Percentiles rank a stretch among this genome's conserved stretches.
Conservation (phyloP, 768 basidiomycete genomes). For the Harrya chromipes region DNA sequence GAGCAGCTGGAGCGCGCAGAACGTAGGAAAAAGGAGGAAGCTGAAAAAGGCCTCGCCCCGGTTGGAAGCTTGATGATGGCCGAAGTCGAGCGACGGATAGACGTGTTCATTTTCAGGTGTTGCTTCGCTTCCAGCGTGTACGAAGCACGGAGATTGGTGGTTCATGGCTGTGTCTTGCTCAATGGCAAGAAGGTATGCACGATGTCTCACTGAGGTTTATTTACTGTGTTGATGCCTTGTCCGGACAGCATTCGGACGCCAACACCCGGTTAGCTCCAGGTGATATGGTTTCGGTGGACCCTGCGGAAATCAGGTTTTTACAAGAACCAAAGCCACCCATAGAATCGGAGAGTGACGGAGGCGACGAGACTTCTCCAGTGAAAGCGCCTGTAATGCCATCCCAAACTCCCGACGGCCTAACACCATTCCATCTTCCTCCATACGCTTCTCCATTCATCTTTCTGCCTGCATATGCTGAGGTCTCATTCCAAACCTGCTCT, state of each 20-base stretch:
- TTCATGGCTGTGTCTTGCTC: conserved; percentile 82
- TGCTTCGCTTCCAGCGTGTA: conserved; percentile 90
- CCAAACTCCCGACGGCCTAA: conserved; percentile 34
- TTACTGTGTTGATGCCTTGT: neutral
- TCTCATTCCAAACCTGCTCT: conserved; percentile 85
- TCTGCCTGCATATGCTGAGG: conserved; percentile 88
- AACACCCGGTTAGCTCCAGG: conserved; percentile 90
- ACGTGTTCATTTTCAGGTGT: conserved; percentile 85
- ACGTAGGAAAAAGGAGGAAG: conserved; percentile 51
- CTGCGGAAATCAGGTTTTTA: conserved; percentile 73
- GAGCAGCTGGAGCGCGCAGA: conserved; percentile 37
- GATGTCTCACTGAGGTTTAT: neutral
- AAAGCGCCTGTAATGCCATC: neutral
- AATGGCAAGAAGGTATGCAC: conserved; percentile 83
- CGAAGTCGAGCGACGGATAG: conserved; percentile 92
- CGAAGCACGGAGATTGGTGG: conserved; percentile 80
- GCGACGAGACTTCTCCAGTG: neutral
- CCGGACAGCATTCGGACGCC: conserved; percentile 68
- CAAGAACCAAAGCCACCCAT: conserved; percentile 31
- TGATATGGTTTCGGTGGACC: conserved; percentile 91
- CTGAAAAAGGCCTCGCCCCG: conserved; percentile 70
- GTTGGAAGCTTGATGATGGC: conserved; percentile 94
- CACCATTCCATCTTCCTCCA: conserved; percentile 80
- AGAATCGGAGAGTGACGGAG: conserved; percentile 5
- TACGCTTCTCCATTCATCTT: conserved; percentile 92